Evolutionary conservation across 2,329 filamentous ascomycete species (phyloP), one percentile per base, ranked within the genome.

Genomic region (Diplodia corticola): DNA sequence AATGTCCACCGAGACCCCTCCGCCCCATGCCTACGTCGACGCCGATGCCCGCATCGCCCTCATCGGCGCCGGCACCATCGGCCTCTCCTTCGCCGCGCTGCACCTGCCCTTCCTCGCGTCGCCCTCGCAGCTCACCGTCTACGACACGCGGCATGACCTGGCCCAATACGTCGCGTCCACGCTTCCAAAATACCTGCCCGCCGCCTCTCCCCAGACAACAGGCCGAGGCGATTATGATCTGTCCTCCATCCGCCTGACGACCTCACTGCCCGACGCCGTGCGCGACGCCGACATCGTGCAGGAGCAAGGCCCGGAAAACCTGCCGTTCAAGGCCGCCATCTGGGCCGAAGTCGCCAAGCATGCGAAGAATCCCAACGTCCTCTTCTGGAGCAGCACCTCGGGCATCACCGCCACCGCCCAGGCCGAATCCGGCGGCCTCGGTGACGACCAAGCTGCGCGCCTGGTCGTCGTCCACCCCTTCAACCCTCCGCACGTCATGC

Each of bases 401-500:
- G 86, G 86, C 0, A 87, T 88, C 30, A 80, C 83, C 0, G 84
- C 85, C 0, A 85, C 82, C 0, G 75, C 74, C 26, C 85, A 88
- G 69, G 74, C 74, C 9, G 66, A 66, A 28, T 26, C 74, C 59
- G 68, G 72, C n/a, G 50, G n/a, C 5, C 28, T 65, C 10, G 40
- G 37, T 15, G 51, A 65, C 9, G 51, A 6, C 4, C 49, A 49
- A 12, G 63, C 63, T 2, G 63, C 26, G 15, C 75, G 85, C 1
- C 71, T 88, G 2, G 68, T 88, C 0, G 82, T 88, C 1, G 84
- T 86, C 4, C 86, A 88, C 71, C 86, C 86, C 0, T 88, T 85
- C 73, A 88, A 88, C 64, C 86, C 84, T 24, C 86, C 86, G 1
- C 85, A 88, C 69, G 80, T 88, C 63, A 87, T 88, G 83, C 86